phyloP scores from a whole-genome alignment of 2,329 filamentous ascomycete species.

The Hypoxylon sp. region DNA sequence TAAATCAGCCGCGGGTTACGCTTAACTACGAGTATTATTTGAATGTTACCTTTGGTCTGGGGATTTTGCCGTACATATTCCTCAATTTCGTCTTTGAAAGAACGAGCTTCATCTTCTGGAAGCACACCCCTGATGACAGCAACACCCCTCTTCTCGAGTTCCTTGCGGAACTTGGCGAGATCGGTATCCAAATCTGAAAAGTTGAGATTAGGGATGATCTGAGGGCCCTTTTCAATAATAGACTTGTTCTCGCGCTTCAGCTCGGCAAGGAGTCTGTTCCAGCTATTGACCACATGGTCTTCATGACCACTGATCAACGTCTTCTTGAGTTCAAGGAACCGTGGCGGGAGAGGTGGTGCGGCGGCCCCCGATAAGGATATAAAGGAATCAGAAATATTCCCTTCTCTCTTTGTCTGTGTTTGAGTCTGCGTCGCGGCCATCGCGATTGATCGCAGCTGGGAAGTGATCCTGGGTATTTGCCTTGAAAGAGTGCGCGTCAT shows the following conservation, averaged over 20 bases:
- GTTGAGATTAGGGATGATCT: constrained; percentile 67
- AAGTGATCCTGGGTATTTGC: neutral
- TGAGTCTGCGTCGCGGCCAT: constrained; percentile 37
- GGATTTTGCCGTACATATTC: constrained; percentile 77
- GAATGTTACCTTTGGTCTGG: constrained; percentile 63
- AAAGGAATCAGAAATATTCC: constrained; percentile 75
- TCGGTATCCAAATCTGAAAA: constrained; percentile 62
- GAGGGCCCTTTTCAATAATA: constrained; percentile 62
- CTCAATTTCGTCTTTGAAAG: constrained; percentile 75
- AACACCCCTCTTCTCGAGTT: constrained; percentile 73
- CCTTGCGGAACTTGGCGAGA: constrained; percentile 57
- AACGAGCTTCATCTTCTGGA: constrained; percentile 72
- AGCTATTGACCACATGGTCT: constrained; percentile 62
- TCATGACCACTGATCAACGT: constrained; percentile 66
- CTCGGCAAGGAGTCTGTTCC: constrained; percentile 63
- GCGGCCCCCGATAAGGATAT: constrained; percentile 68
- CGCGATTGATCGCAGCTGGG: constrained; percentile 33
- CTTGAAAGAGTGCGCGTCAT: constrained; percentile 26
- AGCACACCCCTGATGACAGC: constrained; percentile 77
- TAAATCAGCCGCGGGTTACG: neutral
- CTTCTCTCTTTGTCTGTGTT: constrained; percentile 64
- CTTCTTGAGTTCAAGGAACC: constrained; percentile 71
- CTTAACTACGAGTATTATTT: neutral
- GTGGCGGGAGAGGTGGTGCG: constrained; percentile 64
- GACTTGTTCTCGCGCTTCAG: constrained; percentile 64